These are phyloP conservation scores for Saccharomycopsis lassenensis DNA, from an alignment of 805 yeast genomes.

Conservation along the genomic window DNA sequence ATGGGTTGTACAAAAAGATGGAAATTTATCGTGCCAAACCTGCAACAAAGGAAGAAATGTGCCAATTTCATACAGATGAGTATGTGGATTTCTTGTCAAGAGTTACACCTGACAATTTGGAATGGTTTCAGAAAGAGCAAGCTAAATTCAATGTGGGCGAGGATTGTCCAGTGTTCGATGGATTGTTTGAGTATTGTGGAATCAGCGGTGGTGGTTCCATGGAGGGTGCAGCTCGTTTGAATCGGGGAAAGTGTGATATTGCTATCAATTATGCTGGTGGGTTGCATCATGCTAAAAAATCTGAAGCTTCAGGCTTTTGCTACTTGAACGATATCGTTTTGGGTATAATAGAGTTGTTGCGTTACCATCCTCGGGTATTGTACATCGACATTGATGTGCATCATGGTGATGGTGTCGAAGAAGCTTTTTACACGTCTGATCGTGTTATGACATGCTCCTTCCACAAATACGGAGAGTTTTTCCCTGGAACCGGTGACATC, in stretches of 20 bases:
- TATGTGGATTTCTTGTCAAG: conserved; percentile 86
- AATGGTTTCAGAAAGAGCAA: conserved; percentile 77
- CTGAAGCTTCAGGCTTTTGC: conserved; percentile 85
- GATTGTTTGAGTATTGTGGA: conserved; percentile 63
- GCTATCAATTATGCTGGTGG: conserved; percentile 95
- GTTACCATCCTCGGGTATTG: conserved; percentile 77
- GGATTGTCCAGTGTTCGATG: conserved; percentile 80
- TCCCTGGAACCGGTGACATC: conserved; percentile 87
- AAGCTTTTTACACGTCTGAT: conserved; percentile 86
- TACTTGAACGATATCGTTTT: conserved; percentile 84
- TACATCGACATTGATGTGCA: conserved; percentile 88
- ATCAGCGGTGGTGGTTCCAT: conserved; percentile 83
- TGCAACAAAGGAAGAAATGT: conserved; percentile 96
- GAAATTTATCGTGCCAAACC: conserved; percentile 96
- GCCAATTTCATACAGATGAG: conserved; percentile 97
- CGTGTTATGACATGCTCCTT: conserved; percentile 85
- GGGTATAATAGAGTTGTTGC: conserved; percentile 66
- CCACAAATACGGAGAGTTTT: conserved; percentile 80
- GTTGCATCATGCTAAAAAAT: conserved; percentile 83
- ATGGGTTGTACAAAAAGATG: conserved; percentile 93
- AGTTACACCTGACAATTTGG: conserved; percentile 87
- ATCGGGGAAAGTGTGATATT: conserved; percentile 75
- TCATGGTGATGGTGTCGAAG: conserved; percentile 94
- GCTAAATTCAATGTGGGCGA: conserved; percentile 93
- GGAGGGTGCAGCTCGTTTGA: conserved; percentile 80